Conservation (phyloP, 345 rosid genomes). For the Salix koriyanagi region DNA sequence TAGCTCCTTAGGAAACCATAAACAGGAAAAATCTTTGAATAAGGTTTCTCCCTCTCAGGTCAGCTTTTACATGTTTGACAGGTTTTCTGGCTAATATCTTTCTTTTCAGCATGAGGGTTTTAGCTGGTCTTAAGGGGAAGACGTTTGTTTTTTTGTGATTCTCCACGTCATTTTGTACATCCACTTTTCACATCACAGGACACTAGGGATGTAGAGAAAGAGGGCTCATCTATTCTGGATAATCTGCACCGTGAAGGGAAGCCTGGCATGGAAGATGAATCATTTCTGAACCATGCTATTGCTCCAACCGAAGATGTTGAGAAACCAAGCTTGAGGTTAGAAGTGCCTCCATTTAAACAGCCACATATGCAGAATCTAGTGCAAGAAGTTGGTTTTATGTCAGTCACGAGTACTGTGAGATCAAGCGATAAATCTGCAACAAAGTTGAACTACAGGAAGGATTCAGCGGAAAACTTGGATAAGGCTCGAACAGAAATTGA, state of each 20-base stretch:
- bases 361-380: slow-evolving; percentile 15
- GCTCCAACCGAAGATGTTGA: slow-evolving; percentile 3
- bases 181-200: slow-evolving; percentile 18
- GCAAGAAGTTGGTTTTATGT: slow-evolving; percentile 11
- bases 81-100: not conserved
- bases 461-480: slow-evolving; percentile 2
- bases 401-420: not conserved
- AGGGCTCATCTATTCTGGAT: not conserved
- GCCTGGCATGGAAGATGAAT: slow-evolving; percentile 10
- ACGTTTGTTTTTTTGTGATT: not conserved
- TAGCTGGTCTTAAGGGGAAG: not conserved
- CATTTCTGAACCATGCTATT: not conserved
- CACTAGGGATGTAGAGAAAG: not conserved
- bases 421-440: slow-evolving; percentile 14
- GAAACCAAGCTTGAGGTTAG: slow-evolving; percentile 13
- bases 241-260: slow-evolving; percentile 5
- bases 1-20: not conserved
- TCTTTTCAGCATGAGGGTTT: not conserved
- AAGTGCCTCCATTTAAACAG: slow-evolving; percentile 17
- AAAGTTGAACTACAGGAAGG: not conserved
- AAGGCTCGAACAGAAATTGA: slow-evolving; percentile 9
- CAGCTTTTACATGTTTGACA: not conserved
- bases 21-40: slow-evolving; percentile 4
- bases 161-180: not conserved
- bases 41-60: not conserved